phyloP scores from a whole-genome alignment of 176 grass and related monocot species.

The Zea luxurians region DNA sequence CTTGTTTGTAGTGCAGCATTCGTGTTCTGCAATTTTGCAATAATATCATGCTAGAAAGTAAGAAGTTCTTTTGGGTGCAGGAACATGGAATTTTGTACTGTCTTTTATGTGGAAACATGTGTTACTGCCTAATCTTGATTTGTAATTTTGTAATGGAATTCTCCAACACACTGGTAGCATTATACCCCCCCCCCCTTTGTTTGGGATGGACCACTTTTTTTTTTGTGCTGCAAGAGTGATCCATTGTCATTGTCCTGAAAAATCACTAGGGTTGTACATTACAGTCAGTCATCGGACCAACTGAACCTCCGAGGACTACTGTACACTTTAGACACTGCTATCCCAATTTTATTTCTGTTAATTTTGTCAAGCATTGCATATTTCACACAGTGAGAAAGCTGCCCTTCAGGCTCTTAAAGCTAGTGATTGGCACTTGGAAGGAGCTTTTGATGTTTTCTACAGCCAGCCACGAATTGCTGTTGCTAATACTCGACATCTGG shows the following conservation, averaged over 20 bases:
- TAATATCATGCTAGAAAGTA: background rate
- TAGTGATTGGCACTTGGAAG: slow-evolving; percentile 98
- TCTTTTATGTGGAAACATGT: background rate
- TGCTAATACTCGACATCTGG: slow-evolving; percentile 70
- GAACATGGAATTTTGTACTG: background rate
- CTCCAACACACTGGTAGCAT: background rate
- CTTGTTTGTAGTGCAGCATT: background rate
- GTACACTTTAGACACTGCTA: background rate
- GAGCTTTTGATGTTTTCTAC: slow-evolving; percentile 97
- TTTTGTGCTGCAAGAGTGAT: background rate
- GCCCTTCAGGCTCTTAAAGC: slow-evolving; percentile 94
- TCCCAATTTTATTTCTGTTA: slow-evolving; percentile 9
- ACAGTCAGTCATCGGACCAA: background rate
- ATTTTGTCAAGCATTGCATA: background rate
- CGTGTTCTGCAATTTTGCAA: background rate
- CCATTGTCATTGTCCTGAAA: background rate
- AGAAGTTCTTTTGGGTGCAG: background rate
- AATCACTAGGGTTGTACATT: background rate
- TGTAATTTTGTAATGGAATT: background rate
- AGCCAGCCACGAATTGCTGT: slow-evolving; percentile 85
- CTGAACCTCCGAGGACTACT: background rate
- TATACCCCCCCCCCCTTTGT: background rate
- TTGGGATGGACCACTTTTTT: background rate
- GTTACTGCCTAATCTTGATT: background rate
- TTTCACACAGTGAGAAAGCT: slow-evolving; percentile 74